These are phyloP conservation scores for Calonectria henricotiae DNA, from an alignment of 2,329 filamentous ascomycete species.

Conservation along the genomic window DNA sequence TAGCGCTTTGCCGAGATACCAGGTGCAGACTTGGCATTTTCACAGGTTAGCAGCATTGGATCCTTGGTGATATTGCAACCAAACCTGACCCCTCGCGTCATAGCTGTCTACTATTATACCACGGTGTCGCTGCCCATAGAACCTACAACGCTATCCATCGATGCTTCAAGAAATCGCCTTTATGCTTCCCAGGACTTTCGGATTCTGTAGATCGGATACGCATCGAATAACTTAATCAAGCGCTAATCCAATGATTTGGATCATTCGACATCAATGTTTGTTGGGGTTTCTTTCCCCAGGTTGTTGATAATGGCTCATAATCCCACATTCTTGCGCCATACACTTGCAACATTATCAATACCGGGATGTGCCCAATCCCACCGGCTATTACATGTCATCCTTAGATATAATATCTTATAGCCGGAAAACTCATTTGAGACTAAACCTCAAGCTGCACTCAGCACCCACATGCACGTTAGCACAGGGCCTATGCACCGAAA, in stretches of 20 bases:
- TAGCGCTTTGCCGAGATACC: not conserved
- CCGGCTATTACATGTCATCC: not conserved
- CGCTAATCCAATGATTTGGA: too few species aligned
- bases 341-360: not conserved
- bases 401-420: not conserved
- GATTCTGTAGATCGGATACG: too few species aligned
- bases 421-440: not conserved
- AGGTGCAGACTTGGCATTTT: not conserved
- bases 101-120: constrained; percentile 13
- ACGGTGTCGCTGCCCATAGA: not conserved
- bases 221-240: too few species aligned
- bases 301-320: constrained; percentile 28
- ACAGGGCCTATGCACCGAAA: not conserved
- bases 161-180: not conserved
- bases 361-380: constrained; percentile 1
- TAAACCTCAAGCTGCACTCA: not conserved
- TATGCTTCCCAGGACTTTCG: not conserved
- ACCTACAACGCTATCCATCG: not conserved
- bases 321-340: constrained; percentile 34
- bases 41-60: constrained; percentile 6
- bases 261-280: too few species aligned
- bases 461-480: not conserved
- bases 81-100: constrained; percentile 29
- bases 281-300: not conserved
- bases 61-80: constrained; percentile 20